Evolutionary conservation across 345 rosid species (phyloP), one percentile per base, ranked within the genome.

Genomic region (Arabidopsis arenosa): DNA sequence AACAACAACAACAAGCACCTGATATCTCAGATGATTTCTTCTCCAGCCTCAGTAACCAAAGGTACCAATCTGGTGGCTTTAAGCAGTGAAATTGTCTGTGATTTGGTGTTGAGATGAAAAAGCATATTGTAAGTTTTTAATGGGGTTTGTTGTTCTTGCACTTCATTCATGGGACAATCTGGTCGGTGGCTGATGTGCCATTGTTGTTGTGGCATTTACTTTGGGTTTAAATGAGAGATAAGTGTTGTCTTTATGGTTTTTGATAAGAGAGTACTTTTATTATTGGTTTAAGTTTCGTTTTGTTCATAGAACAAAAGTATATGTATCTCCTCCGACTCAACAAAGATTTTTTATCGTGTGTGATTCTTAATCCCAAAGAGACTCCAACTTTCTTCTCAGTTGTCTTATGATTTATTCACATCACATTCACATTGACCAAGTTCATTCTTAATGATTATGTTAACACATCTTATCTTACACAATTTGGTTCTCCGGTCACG

Each of bases 1-100:
- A 28, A 28, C 32, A 28, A 28, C 32, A 68, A 65, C 81, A 72
- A 61, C 75, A 73, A 79, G 4, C 76, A 62, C 66, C 71, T 63
- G 79, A 74, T 6, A 35, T 73, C 56, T 57, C 82, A 40, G 97
- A 86, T 48, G 93, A 90, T 67, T 81, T 88, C 77, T 93, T 88
- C 87, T 88, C 92, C 51, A 84, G 78, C 81, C 85, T 85, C 39
- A 80, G 89, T 60, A 76, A 80, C 82, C 93, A 90, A 72, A 87
- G 82, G 9, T 77, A 85, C 79, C 94, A 91, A 76, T 82, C 81
- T 62, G 87, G 89, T 74, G 70, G 80, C 80, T 84, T 85, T 66
- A 81, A 88, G 66, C 83, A 89, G 85, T 91, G 72, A 90, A 12
- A 52, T 32, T 51, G 9, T 55, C 14, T 54, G 30, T 35, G 28